Evolutionary conservation across 768 basidiomycete species (phyloP).

Genomic region (Suillus plorans): DNA sequence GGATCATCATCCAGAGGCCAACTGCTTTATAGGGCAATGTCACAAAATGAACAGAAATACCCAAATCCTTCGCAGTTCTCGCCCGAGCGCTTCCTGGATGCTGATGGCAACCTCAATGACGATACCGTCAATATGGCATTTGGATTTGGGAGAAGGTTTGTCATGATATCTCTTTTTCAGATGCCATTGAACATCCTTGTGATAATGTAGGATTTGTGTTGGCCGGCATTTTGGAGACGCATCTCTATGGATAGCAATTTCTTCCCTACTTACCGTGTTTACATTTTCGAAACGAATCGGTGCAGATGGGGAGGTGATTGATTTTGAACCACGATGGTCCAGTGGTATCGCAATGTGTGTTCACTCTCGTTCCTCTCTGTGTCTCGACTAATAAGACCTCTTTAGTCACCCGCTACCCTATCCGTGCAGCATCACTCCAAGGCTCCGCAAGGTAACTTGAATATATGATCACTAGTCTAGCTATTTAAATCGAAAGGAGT

Average conservation of each 20-base stretch:
- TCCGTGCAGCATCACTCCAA: constrained; percentile 14
- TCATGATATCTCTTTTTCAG: background rate
- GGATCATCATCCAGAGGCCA: background rate
- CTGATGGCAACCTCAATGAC: constrained; percentile 19
- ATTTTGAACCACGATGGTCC: constrained; percentile 18
- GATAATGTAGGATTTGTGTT: constrained; percentile 19
- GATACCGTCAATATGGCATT: constrained; percentile 22
- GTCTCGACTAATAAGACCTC: background rate
- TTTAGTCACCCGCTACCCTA: constrained; percentile 18
- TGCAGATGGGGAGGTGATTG: constrained; percentile 21
- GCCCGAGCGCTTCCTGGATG: constrained; percentile 30
- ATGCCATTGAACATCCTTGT: background rate
- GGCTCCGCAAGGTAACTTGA: background rate
- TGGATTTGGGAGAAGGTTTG: constrained; percentile 28
- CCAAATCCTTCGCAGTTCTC: constrained; percentile 31
- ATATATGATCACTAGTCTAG: background rate
- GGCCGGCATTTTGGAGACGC: constrained; percentile 26
- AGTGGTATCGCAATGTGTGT: constrained; percentile 18
- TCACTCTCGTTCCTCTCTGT: no score
- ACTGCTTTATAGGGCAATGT: constrained; percentile 28
- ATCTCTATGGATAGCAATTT: constrained; percentile 28
- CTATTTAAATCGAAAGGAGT: background rate
- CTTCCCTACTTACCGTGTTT: constrained; percentile 29
- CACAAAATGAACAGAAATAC: constrained; percentile 32
- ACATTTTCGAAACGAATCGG: constrained; percentile 24